These are phyloP conservation scores for Backusella liffmaniae DNA, from an alignment of 192 early-diverging fungal species.

Conservation along the genomic window DNA sequence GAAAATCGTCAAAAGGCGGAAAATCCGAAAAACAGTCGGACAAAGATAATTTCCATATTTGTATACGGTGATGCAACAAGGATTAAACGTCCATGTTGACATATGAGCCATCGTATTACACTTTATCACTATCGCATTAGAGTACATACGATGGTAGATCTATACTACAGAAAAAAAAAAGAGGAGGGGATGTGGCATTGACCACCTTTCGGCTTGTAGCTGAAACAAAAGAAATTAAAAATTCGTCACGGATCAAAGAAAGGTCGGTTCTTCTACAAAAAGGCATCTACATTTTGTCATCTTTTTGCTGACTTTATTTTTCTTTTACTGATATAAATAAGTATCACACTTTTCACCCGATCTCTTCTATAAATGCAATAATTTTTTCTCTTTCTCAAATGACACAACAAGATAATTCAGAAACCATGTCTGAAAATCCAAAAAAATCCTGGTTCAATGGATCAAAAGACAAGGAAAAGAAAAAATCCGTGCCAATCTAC, in stretches of 20 bases:
- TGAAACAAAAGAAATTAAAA: not conserved
- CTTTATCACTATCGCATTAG: not conserved
- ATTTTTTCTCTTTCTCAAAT: not conserved
- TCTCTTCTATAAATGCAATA: not conserved
- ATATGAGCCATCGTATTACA: not conserved
- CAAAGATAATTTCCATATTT: not conserved
- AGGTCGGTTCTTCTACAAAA: not conserved
- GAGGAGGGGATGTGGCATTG: not conserved
- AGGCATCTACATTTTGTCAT: not conserved
- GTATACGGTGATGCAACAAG: not conserved
- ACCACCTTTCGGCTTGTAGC: not conserved
- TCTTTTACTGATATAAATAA: not conserved
- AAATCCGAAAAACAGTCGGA: not conserved
- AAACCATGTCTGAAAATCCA: not conserved
- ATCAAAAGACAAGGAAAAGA: constrained; percentile 15
- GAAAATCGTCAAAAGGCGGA: not conserved
- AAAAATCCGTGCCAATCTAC: constrained; percentile 44
- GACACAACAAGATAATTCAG: not conserved
- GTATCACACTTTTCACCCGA: not conserved
- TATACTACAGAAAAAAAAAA: too few species aligned
- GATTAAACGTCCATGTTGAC: too few species aligned
- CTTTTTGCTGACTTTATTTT: not conserved
- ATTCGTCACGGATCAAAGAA: not conserved
- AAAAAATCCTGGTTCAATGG: not conserved
- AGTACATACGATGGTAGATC: not conserved